A percentile compares a stretch with the other conserved stretches of the same genome.
Evolutionary conservation across 148 eudicot genomes (phyloP).

Genomic region (Chenopodium suecicum): DNA sequence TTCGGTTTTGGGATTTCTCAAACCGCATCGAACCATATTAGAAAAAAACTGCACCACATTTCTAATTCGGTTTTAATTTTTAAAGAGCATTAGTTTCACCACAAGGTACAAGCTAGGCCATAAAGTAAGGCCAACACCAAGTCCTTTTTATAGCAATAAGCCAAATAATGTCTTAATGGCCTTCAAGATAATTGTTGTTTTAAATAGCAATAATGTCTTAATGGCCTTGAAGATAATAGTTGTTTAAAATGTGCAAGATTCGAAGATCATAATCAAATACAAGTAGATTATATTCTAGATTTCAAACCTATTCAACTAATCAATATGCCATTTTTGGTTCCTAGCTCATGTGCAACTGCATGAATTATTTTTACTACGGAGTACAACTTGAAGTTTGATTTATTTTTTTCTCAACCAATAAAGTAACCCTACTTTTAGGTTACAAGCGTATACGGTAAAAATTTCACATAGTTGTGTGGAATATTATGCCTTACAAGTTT

Average conservation of each 20-base stretch:
- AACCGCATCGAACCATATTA: no score
- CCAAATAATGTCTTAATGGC: background rate
- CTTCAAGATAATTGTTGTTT: background rate
- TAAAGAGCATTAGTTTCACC: no score
- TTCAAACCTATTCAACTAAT: background rate
- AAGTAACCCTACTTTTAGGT: background rate
- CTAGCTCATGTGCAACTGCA: background rate
- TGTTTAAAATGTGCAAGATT: conserved; percentile 3
- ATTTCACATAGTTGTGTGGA: background rate
- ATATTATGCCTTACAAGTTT: background rate
- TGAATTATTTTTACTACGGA: background rate
- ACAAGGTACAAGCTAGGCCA: background rate
- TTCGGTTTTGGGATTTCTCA: no score
- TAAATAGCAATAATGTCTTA: background rate
- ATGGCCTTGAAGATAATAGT: background rate
- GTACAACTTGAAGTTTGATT: background rate
- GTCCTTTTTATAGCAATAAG: background rate
- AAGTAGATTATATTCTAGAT: background rate
- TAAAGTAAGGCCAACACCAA: background rate
- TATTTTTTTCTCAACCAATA: background rate
- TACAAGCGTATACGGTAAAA: background rate
- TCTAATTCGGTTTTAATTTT: no score
- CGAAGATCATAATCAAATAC: background rate
- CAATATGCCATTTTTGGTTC: background rate
- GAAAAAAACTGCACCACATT: no score